Evolutionary conservation across 2,329 filamentous ascomycete species (phyloP).

Genomic region (Talaromyces sp.): DNA sequence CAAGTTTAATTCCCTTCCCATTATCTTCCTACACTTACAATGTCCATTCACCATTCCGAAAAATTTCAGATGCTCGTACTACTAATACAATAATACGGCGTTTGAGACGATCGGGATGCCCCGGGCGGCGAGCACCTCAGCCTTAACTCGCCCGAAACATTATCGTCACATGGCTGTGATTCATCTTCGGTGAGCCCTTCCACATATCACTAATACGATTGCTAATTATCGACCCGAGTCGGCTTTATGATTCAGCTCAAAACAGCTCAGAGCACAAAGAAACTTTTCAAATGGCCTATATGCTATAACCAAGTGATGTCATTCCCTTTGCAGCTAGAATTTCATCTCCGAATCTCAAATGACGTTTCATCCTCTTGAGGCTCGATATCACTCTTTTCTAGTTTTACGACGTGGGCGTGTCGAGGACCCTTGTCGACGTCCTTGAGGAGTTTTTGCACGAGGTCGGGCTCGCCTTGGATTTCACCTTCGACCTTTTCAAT

Average conservation of each 20-base stretch:
- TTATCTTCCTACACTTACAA: conserved; percentile 23
- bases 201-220: background rate
- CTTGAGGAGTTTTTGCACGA: conserved; percentile 67
- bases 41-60: background rate
- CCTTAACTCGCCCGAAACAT: background rate
- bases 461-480: conserved; percentile 69
- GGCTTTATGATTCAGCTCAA: background rate
- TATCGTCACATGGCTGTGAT: background rate
- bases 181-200: background rate
- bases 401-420: conserved; percentile 67
- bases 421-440: conserved; percentile 72
- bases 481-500: conserved; percentile 74
- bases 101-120: background rate
- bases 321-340: background rate
- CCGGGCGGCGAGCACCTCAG: background rate
- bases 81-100: background rate
- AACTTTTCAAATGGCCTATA: background rate
- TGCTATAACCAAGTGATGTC: background rate
- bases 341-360: conserved; percentile 53
- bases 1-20: conserved; percentile 27
- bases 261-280: background rate
- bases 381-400: conserved; percentile 67
- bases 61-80: background rate
- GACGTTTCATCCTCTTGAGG: conserved; percentile 63
- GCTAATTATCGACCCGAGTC: background rate